Base-by-base conservation (phyloP, 345 rosid genomes). In the Ailanthus altissimus region DNA sequence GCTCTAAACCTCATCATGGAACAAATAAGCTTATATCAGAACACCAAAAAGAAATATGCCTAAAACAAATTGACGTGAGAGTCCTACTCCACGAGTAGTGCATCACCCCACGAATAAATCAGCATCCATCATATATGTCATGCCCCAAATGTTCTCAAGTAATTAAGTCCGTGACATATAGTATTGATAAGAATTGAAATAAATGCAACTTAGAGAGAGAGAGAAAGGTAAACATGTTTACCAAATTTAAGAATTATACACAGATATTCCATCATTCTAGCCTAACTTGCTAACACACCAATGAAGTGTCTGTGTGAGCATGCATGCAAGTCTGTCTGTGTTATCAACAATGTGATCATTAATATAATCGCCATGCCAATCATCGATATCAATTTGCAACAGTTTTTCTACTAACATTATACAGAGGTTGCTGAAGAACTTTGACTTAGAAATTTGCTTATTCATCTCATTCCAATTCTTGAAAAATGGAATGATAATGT, bases 401-500 rank as follows among this genome's bases (percentile, higher is more conserved):
- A n/a, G n/a, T n/a, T n/a, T n/a, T n/a, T n/a, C 13, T 7, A 56
- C 10, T 25, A 45, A 45, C 47, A 45, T 10, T 45, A 10, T 1
- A 45, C 11, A 45, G 11, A 45, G 47, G 47, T 45, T 45, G 8
- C 25, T 7, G 59, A 25, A 9, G 8, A 60, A 60, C 64, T 23
- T 23, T 59, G 12, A 26, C 14, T 60, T 23, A 21, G 8, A 0
- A 23, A 60, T 32, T 60, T 60, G 64, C 64, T 60, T 5, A 60
- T 60, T 23, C 64, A 5, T 60, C 64, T 60, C 64, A 60, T 60
- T 59, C 23, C 64, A 26, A 60, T n/a, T n/a, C 38, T 60, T 13
- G 20, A 11, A 14, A 14, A 51, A 18, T 51, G n/a, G 12, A 14
- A 15, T 18, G n/a, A 25, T 60, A 1, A 60, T 25, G 14, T 28